Base-by-base conservation (phyloP, 495 filamentous ascomycete genomes). In the Penicillium antarcticum region DNA sequence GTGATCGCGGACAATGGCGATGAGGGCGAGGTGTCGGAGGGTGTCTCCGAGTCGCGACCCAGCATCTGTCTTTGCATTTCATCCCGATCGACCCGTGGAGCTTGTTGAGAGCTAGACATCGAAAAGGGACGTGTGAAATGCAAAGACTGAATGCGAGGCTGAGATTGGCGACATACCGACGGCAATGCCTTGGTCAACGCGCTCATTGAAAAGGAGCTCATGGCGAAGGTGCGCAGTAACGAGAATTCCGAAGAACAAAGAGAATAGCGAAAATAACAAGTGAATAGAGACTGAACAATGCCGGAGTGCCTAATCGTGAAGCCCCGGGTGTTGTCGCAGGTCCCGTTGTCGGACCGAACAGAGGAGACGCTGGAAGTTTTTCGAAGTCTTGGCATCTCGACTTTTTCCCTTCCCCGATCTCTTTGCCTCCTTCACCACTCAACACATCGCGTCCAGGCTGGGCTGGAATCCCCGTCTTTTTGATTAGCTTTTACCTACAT, bases 341-440 rank as follows among this genome's bases (percentile, higher is more conserved):
- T 57, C 51, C 63, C 59, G 63, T 60, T 53, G 60, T 65, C 62
- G 63, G 64, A 64, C 58, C 61, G 54, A 67, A 61, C 26, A 29
- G 26, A 57, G 65, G 65, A 59, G 60, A 56, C 64, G 58, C 68
- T 70, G 71, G 71, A 70, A 73, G 71, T 73, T 73, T 71, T 70
- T 69, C 56, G 61, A 63, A 67, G 61, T 62, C 71, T 74, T 74
- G 71, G 71, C 68, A 65, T 57, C 66, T 63, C 52, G 54, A 74
- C 68, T 71, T 74, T 74, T 73, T 74, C 68, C 66, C 59, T 58
- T 64, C 56, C 55, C 59, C 51, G 46, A 40, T 48, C 56, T 58
- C 57, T 51, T 57, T 49, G 48, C 57, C 49, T 58, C 53, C 52
- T 45, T 57, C 57, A 42, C 60, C 61, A 57, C 55, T 54, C 61